Conservation (phyloP, 139 green algal genomes). For the Chlorella sorokiniana region DNA sequence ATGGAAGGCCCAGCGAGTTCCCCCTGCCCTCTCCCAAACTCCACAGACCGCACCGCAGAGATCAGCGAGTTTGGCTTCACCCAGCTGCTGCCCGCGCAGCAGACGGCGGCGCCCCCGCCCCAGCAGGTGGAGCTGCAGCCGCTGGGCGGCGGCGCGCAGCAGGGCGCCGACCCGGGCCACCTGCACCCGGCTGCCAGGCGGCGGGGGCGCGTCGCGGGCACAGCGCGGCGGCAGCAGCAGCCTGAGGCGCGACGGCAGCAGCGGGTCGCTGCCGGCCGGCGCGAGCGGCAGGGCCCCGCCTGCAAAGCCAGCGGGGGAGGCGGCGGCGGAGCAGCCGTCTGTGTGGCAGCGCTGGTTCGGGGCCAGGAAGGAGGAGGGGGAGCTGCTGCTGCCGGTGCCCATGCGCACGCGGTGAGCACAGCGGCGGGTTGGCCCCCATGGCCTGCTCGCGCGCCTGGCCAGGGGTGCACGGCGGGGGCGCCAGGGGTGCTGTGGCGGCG, state of each 20-base stretch:
- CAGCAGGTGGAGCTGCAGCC: neutral
- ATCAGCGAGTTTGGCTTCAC: constrained; percentile 83
- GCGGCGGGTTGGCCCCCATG: too few relatives aligned
- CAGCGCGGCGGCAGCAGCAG: neutral
- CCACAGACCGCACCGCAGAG: constrained; percentile 41
- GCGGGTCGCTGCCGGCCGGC: too few relatives aligned
- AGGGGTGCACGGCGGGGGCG: too few relatives aligned
- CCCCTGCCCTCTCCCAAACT: neutral
- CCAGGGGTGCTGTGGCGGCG: too few relatives aligned
- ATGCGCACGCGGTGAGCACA: constrained; percentile 43
- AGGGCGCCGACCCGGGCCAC: neutral
- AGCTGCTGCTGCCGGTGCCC: constrained; percentile 52
- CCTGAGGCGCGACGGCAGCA: neutral
- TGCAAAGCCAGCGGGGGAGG: too few relatives aligned
- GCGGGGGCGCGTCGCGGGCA: neutral
- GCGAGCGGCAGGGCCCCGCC: constrained; percentile 11
- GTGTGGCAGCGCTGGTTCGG: constrained; percentile 32
- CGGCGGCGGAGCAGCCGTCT: neutral
- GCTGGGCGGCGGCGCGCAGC: too few relatives aligned
- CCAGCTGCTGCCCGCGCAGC: constrained; percentile 24
- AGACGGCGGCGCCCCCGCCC: neutral
- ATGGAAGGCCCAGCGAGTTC: neutral
- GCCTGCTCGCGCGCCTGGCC: too few relatives aligned
- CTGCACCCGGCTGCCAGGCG: neutral
- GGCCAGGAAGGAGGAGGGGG: constrained; percentile 18